Base-by-base conservation (phyloP, 345 rosid species). In the Heritiera littoralis region DNA sequence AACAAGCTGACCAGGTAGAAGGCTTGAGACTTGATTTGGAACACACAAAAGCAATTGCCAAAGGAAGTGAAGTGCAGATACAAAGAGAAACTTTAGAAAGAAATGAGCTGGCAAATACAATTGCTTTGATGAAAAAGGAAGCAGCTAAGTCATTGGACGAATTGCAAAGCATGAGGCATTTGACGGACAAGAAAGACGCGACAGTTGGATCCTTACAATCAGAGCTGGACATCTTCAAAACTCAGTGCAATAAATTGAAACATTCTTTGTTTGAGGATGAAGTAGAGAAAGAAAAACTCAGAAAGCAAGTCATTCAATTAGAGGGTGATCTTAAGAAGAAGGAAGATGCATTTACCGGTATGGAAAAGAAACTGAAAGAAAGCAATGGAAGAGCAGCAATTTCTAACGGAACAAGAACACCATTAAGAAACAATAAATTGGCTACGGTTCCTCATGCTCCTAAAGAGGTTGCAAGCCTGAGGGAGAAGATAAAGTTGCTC, bases 241-340 rank as follows among this genome's bases (percentile, higher is more conserved):
- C 45, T 63, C 87, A 79, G 38, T 86, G 86, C 76, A 79, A 86
- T 72, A 87, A 86, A 80, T 76, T 91, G 86, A 87, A 88, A 74
- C 80, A 80, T 66, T 81, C 90, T 40, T 65, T 90, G 28, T 64
- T 77, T 11, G 89, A 80, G 80, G 88, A 87, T 72, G 95, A 92
- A 76, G 5, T 63, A 54, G 94, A 90, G 87, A 93, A 90, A 54
- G 95, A 93, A 85, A 88, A 85, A 20, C 88, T 91, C 65, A 87
- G 81, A 83, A 90, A 86, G 83, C 90, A 92, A 77, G 84, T 88
- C 7, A 71, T 78, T 67, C 86, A 86, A 77, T 74, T 90, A 68
- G 88, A 85, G 88, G 86, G 86, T 52, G 96, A 93, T 77, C 86
- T 93, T 63, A 87, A 87, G 90, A 90, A 86, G 86, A 92, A 89